A percentile compares a stretch with the other conserved stretches of the same genome.
Conservation (phyloP, 2,329 filamentous ascomycete species). For the Metarhizium sp. region DNA sequence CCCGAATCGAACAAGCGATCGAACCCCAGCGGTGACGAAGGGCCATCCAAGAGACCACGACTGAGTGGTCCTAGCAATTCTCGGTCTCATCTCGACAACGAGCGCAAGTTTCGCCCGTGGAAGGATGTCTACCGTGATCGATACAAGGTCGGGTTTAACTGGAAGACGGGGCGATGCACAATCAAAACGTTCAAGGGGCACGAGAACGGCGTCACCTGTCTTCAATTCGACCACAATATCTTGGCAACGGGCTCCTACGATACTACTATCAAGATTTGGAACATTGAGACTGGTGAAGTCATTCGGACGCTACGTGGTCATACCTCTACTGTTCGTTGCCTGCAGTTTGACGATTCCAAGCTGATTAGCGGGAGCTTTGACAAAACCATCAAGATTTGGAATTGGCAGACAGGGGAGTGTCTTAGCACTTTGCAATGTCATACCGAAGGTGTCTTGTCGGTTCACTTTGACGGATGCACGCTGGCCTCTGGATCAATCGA, state of each 20-base stretch:
- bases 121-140: conserved; percentile 95
- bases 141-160: conserved; percentile 93
- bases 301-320: conserved; percentile 80
- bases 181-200: conserved; percentile 78
- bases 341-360: conserved; percentile 89
- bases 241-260: conserved; percentile 94
- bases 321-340: conserved; percentile 69
- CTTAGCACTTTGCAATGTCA: conserved; percentile 75
- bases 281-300: conserved; percentile 79
- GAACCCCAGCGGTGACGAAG: conserved; percentile 19
- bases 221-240: conserved; percentile 71
- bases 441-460: conserved; percentile 69
- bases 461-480: conserved; percentile 79
- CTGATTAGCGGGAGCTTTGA: conserved; percentile 88
- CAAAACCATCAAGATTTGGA: conserved; percentile 85
- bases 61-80: conserved; percentile 16
- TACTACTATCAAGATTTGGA: conserved; percentile 90
- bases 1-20: conserved; percentile 24
- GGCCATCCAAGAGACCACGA: conserved; percentile 24
- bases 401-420: conserved; percentile 86
- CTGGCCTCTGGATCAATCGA: conserved; percentile 87
- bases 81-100: conserved; percentile 26
- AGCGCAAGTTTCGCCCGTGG: conserved; percentile 60
- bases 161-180: conserved; percentile 88
- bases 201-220: conserved; percentile 58